Base-by-base conservation (phyloP, 2,329 filamentous ascomycete genomes). In the Venturia oleaginea region DNA sequence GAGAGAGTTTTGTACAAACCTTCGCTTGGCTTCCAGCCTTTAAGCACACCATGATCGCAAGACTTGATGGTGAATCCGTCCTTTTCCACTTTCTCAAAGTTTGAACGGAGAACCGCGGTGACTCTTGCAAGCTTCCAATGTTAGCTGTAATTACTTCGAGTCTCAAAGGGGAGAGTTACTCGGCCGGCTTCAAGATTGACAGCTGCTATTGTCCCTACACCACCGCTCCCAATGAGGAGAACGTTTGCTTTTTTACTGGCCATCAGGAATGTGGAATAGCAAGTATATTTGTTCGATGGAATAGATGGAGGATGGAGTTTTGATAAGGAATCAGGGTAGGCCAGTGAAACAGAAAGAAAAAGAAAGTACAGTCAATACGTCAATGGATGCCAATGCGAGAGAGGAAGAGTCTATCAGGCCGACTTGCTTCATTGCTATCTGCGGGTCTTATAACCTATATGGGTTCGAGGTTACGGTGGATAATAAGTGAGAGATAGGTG, bases 51-150 rank as follows among this genome's bases (percentile, higher is more conserved):
- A 67, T 85, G 81, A 51, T 86, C 80, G 55, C 81, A 75, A 0
- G 83, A 85, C 15, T 81, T 73, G 64, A 86, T 85, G 0, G 73
- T 70, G 66, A 84, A 84, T 13, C 84, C 78, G 38, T 76, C 67
- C 8, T 70, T 65, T 64, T 73, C 76, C 0, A 73, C 77, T 13
- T 73, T 70, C n/a, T 73, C 68, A 69, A 79, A 79, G 66, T 79
- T 80, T 40, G 77, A 79, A 59, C 78, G 75, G 66, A 77, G 79
- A 43, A 80, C 75, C 1, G 76, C 76, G 24, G 76, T 79, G 24
- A 77, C 74, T 4, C 68, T 65, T 59, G 72, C 81, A 24, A 75
- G 51, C 46, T 51, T 27, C 22, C 46, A 15, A 30, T 27, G 15
- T 51, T 51, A 51, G 46, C 46, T 15, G 27, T 15, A 27, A 27